phyloP scores from a whole-genome alignment of 2,329 filamentous ascomycete genomes.

The Fusarium falciforme region DNA sequence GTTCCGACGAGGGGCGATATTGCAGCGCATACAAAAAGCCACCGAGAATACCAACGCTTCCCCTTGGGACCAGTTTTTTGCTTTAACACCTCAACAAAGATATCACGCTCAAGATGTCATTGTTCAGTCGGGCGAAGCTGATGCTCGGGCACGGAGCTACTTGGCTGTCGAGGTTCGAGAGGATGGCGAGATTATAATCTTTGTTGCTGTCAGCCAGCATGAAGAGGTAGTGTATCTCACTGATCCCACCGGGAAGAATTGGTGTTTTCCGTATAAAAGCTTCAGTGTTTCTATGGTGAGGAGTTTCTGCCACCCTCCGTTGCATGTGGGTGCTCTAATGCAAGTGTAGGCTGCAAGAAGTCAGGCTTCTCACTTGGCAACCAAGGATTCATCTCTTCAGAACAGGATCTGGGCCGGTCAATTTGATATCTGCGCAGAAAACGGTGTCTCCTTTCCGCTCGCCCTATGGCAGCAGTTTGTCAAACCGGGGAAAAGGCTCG shows the following conservation, averaged over 20 bases:
- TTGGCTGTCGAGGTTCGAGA: background rate
- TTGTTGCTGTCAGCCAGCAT: background rate
- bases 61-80: background rate
- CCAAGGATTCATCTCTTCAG: too few species aligned
- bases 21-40: background rate
- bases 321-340: too few species aligned
- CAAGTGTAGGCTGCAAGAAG: too few species aligned
- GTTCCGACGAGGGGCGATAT: background rate
- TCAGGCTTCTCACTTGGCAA: too few species aligned
- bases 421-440: too few species aligned
- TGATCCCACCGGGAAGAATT: background rate
- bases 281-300: too few species aligned
- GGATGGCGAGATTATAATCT: background rate
- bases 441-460: too few species aligned
- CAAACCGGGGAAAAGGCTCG: background rate
- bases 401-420: too few species aligned
- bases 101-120: background rate
- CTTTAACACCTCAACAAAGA: background rate
- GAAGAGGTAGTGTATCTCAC: background rate
- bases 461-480: background rate
- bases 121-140: too few species aligned
- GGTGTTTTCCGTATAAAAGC: background rate
- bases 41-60: too few species aligned
- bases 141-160: background rate
- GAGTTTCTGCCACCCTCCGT: too few species aligned